Evolutionary conservation across 1,284 basidiomycete species (phyloP).

Genomic region (Termitomyces sp.): DNA sequence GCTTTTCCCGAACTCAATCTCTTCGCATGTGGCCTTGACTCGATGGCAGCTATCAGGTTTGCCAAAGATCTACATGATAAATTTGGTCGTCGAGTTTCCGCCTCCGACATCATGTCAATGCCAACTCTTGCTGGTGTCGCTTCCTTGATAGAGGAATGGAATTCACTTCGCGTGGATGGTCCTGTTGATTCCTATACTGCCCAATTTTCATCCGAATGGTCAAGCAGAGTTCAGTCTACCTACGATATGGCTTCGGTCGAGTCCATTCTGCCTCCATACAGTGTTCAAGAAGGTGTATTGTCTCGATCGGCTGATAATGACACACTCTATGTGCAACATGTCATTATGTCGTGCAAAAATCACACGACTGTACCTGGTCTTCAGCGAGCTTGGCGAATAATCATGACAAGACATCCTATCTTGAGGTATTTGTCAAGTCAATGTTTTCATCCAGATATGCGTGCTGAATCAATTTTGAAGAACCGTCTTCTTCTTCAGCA

Average conservation of each 20-base stretch:
- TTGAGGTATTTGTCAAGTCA: slow-evolving; percentile 32
- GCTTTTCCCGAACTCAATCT: slow-evolving; percentile 30
- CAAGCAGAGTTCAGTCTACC: slow-evolving; percentile 23
- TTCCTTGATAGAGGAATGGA: slow-evolving; percentile 15
- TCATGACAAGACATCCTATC: slow-evolving; percentile 33
- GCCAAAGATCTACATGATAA: slow-evolving; percentile 31
- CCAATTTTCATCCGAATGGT: slow-evolving; percentile 27
- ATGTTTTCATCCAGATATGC: neutral
- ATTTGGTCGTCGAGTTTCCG: slow-evolving; percentile 28
- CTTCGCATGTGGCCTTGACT: slow-evolving; percentile 45
- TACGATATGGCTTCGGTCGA: slow-evolving; percentile 27
- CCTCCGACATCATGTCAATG: slow-evolving; percentile 39
- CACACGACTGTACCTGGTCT: slow-evolving; percentile 23
- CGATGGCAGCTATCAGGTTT: slow-evolving; percentile 37
- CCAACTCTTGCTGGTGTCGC: slow-evolving; percentile 34
- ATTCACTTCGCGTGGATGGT: neutral
- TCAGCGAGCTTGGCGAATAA: slow-evolving; percentile 32
- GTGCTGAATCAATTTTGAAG: slow-evolving; percentile 21
- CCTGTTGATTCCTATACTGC: slow-evolving; percentile 16
- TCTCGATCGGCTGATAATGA: slow-evolving; percentile 36
- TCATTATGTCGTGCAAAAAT: slow-evolving; percentile 30
- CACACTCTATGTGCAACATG: slow-evolving; percentile 44
- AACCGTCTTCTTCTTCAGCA: slow-evolving; percentile 42
- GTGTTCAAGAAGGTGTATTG: slow-evolving; percentile 47
- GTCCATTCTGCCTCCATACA: slow-evolving; percentile 39